phyloP scores from a whole-genome alignment of 2,329 filamentous ascomycete genomes.

The Exserohilum turcica region DNA sequence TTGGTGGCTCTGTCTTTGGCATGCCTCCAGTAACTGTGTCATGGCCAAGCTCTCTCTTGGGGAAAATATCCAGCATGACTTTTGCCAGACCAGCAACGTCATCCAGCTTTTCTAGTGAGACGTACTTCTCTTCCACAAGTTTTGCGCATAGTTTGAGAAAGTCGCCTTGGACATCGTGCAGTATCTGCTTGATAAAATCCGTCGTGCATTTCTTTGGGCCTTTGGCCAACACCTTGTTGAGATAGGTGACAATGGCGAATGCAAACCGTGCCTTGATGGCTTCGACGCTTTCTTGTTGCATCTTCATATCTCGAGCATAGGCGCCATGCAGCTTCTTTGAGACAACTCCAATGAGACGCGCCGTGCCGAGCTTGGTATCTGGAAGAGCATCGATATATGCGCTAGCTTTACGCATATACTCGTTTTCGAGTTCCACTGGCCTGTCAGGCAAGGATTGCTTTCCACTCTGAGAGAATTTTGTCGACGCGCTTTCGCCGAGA shows the following conservation, averaged over 20 bases:
- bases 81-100: slow-evolving; percentile 32
- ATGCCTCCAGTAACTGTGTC: background rate
- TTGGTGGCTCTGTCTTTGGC: background rate
- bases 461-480: background rate
- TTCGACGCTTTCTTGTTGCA: slow-evolving; percentile 12
- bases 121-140: slow-evolving; percentile 24
- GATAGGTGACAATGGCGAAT: slow-evolving; percentile 26
- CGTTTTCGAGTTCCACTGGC: slow-evolving; percentile 14
- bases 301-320: slow-evolving; percentile 11
- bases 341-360: slow-evolving; percentile 21
- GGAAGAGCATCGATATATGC: slow-evolving; percentile 24
- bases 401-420: slow-evolving; percentile 25
- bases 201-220: slow-evolving; percentile 9
- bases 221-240: slow-evolving; percentile 25
- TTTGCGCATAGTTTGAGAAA: slow-evolving; percentile 29
- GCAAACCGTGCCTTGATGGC: slow-evolving; percentile 23
- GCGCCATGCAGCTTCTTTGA: slow-evolving; percentile 23
- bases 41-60: slow-evolving; percentile 14
- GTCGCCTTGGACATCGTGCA: slow-evolving; percentile 26
- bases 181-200: slow-evolving; percentile 18
- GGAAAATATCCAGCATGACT: slow-evolving; percentile 22
- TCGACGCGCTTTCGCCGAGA: background rate
- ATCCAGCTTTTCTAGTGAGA: slow-evolving; percentile 28
- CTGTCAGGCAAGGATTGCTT: background rate
- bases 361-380: background rate